These are phyloP conservation scores for Aspergillus bertholletiae DNA, from an alignment of 495 filamentous ascomycete species.

Conservation along the genomic window DNA sequence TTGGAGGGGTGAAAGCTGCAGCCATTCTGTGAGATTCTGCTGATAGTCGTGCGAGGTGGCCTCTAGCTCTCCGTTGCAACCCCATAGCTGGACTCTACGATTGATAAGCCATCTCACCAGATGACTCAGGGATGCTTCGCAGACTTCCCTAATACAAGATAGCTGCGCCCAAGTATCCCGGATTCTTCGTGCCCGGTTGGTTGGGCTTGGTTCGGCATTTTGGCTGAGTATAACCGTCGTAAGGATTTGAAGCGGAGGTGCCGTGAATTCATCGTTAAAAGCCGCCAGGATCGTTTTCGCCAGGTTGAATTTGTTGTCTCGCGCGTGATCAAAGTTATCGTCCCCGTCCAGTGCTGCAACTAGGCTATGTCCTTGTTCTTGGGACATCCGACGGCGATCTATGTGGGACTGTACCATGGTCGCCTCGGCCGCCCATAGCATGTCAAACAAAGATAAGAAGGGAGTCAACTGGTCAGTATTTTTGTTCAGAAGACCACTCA, in stretches of 20 bases:
- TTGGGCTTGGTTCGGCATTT: slow-evolving; percentile 12
- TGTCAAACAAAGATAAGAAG: slow-evolving; percentile 20
- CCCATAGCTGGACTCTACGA: slow-evolving; percentile 26
- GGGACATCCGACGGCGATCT: slow-evolving; percentile 20
- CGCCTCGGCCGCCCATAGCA: slow-evolving; percentile 22
- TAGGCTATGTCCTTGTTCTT: slow-evolving; percentile 17
- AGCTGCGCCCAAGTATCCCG: slow-evolving; percentile 19
- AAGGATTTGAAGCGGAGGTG: slow-evolving; percentile 18
- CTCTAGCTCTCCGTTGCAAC: slow-evolving; percentile 26
- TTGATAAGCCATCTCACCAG: slow-evolving; percentile 27
- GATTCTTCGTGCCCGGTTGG: slow-evolving; percentile 19
- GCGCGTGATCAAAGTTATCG: slow-evolving; percentile 14
- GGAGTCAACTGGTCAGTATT: slow-evolving; percentile 14
- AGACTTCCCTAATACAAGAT: slow-evolving; percentile 9
- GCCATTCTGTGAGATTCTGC: slow-evolving; percentile 22
- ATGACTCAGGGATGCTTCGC: slow-evolving; percentile 12
- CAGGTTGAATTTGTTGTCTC: slow-evolving; percentile 17
- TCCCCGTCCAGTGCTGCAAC: slow-evolving; percentile 15
- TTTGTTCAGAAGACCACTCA: slow-evolving; percentile 14
- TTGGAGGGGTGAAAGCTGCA: slow-evolving; percentile 18
- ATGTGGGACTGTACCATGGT: slow-evolving; percentile 24
- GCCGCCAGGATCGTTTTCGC: slow-evolving; percentile 20
- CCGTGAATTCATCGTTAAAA: slow-evolving; percentile 20
- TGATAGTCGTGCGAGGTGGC: slow-evolving; percentile 25
- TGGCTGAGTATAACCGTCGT: slow-evolving; percentile 16